phyloP scores from a whole-genome alignment of 179 eudicot genomes.

The Silene noctiflora region DNA sequence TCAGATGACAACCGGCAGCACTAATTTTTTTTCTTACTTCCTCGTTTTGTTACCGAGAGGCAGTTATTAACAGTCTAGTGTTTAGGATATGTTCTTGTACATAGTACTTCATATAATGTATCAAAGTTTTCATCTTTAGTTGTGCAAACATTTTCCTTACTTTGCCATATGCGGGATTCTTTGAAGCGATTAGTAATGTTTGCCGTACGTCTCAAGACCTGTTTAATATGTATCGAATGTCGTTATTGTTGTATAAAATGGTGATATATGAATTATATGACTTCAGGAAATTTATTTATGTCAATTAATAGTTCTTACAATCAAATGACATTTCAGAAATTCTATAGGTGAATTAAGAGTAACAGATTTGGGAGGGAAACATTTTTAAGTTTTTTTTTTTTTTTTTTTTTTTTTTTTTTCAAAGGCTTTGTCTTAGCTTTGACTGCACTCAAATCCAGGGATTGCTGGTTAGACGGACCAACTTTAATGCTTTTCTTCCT shows the following conservation, averaged over 20 bases:
- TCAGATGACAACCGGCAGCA: neutral
- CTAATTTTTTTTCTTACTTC: neutral
- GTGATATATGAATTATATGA: neutral
- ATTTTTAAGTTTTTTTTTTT: too few species aligned
- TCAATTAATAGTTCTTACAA: neutral
- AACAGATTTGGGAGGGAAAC: neutral
- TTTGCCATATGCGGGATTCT: too few species aligned
- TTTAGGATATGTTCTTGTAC: neutral
- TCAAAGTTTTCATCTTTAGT: too few species aligned
- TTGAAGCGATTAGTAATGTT: too few species aligned
- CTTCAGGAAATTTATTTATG: neutral
- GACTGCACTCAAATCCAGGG: conserved; percentile 4
- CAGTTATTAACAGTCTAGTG: neutral
- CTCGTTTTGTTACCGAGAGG: conserved; percentile 1
- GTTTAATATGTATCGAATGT: neutral
- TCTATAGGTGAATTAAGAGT: neutral
- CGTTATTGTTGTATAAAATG: neutral
- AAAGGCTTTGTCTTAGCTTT: neutral
- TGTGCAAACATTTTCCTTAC: too few species aligned
- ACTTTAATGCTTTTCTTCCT: conserved; percentile 35
- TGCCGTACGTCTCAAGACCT: neutral
- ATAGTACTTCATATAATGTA: too few species aligned
- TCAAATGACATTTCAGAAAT: neutral
- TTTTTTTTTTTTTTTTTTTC: neutral
- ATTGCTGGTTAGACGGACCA: conserved; percentile 10